These are phyloP conservation scores for Linderniella brevidens DNA, from an alignment of 257 asterid species.

Conservation along the genomic window DNA sequence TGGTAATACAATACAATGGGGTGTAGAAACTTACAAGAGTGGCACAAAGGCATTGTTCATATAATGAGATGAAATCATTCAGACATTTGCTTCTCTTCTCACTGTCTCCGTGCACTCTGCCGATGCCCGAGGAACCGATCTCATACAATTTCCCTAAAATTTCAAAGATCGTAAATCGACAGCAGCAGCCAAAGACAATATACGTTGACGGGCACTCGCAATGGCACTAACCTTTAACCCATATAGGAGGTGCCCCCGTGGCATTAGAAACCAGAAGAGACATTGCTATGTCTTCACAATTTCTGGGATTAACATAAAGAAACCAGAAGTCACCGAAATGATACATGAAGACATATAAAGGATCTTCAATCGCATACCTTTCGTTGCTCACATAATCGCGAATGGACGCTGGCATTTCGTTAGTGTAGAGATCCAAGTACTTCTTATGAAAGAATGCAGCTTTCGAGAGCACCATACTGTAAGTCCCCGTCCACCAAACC, in stretches of 20 bases:
- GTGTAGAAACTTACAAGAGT: too few species aligned
- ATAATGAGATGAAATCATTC: slow-evolving; percentile 29
- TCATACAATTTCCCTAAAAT: slow-evolving; percentile 40
- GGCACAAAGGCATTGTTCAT: slow-evolving; percentile 30
- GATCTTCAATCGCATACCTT: slow-evolving; percentile 24
- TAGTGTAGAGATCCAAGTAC: slow-evolving; percentile 54
- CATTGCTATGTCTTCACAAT: slow-evolving; percentile 84
- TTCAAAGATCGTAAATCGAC: not conserved
- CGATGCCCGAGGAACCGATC: slow-evolving; percentile 43
- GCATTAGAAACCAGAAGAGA: slow-evolving; percentile 79
- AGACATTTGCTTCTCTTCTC: slow-evolving; percentile 31
- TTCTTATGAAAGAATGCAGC: slow-evolving; percentile 73
- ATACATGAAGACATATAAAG: not conserved
- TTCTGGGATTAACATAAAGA: slow-evolving; percentile 22
- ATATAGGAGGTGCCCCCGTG: slow-evolving; percentile 64
- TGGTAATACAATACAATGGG: too few species aligned
- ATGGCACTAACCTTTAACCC: slow-evolving; percentile 50
- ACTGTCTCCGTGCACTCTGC: slow-evolving; percentile 26
- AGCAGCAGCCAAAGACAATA: not conserved
- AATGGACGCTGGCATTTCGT: slow-evolving; percentile 69
- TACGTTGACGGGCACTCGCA: not conserved
- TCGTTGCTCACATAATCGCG: slow-evolving; percentile 43
- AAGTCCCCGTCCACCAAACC: slow-evolving; percentile 76
- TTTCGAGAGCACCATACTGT: slow-evolving; percentile 64
- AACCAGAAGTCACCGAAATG: not conserved